phyloP scores from a whole-genome alignment of 495 filamentous ascomycete species.

The Aeminium ludgeri region DNA sequence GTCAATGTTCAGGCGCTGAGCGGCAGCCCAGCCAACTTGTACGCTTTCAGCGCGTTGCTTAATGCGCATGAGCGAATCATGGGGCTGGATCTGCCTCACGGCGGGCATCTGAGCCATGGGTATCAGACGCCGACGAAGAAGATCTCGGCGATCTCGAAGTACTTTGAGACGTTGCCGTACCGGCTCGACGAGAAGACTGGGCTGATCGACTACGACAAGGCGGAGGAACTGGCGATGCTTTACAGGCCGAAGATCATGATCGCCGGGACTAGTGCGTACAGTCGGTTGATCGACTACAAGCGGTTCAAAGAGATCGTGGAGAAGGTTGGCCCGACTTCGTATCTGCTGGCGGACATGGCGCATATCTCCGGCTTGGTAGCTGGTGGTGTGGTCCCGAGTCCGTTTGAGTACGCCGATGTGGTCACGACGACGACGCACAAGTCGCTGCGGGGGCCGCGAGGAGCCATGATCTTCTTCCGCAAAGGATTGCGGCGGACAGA shows the following conservation, averaged over 20 bases:
- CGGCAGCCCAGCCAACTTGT: conserved; percentile 88
- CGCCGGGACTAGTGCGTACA: conserved; percentile 96
- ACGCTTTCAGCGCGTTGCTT: conserved; percentile 84
- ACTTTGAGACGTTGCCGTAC: conserved; percentile 96
- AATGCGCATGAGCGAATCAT: conserved; percentile 88
- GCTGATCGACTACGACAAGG: conserved; percentile 88
- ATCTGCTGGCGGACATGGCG: conserved; percentile 94
- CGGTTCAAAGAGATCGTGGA: conserved; percentile 95
- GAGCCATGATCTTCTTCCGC: conserved; percentile 99
- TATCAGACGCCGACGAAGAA: conserved; percentile 98
- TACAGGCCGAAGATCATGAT: conserved; percentile 94
- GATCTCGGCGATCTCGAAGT: conserved; percentile 94
- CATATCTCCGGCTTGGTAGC: conserved; percentile 96
- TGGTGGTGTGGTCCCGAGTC: conserved; percentile 81
- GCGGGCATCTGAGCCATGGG: conserved; percentile 90
- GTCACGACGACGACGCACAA: conserved; percentile 99
- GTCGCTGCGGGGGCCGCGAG: conserved; percentile 92
- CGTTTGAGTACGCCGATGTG: conserved; percentile 86
- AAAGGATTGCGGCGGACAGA: conserved; percentile 82
- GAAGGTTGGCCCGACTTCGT: conserved; percentile 58
- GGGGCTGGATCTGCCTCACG: conserved; percentile 92
- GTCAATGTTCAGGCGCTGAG: conserved; percentile 95
- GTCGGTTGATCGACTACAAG: conserved; percentile 90
- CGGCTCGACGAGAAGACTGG: conserved; percentile 81
- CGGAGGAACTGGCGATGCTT: conserved; percentile 81